phyloP scores from a whole-genome alignment of 768 basidiomycete species.

The Boletus rubescentipes region DNA sequence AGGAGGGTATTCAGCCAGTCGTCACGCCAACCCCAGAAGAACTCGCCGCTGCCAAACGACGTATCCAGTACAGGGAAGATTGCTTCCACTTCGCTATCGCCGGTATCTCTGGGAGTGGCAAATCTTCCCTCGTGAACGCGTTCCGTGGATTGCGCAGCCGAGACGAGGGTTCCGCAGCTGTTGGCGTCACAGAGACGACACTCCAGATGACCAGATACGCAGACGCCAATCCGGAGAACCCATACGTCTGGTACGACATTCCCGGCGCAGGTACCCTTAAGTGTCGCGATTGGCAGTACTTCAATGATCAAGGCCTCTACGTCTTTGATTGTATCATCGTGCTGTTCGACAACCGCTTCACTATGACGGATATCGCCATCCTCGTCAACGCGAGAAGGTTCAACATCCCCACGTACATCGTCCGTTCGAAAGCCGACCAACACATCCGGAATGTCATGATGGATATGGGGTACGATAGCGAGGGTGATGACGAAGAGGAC shows the following conservation, averaged over 20 bases:
- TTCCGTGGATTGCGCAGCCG: constrained; percentile 31
- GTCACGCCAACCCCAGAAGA: constrained; percentile 13
- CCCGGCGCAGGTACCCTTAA: constrained; percentile 23
- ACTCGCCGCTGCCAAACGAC: constrained; percentile 15
- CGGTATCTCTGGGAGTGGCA: constrained; percentile 36
- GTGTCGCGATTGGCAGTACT: constrained; percentile 22
- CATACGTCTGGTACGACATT: constrained; percentile 24
- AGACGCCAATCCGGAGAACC: constrained; percentile 13
- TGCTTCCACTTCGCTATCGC: constrained; percentile 36
- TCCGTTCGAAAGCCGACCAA: constrained; percentile 23
- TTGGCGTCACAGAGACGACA: constrained; percentile 21
- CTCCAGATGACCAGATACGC: constrained; percentile 14
- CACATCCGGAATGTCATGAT: constrained; percentile 22
- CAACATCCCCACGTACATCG: constrained; percentile 22
- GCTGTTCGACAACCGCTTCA: constrained; percentile 24
- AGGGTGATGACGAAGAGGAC: constrained; percentile 15
- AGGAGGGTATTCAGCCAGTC: constrained; percentile 26
- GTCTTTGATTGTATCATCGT: constrained; percentile 25
- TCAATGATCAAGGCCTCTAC: constrained; percentile 24
- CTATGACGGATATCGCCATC: constrained; percentile 22
- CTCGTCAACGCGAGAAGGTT: constrained; percentile 16
- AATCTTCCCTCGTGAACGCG: constrained; percentile 39
- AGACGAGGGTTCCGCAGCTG: constrained; percentile 16
- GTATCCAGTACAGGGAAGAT: constrained; percentile 26
- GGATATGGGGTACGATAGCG: constrained; percentile 21